Evolutionary conservation across 2,329 filamentous ascomycete species (phyloP), one percentile per base, ranked within the genome.

Genomic region (Ophiostoma quercus): DNA sequence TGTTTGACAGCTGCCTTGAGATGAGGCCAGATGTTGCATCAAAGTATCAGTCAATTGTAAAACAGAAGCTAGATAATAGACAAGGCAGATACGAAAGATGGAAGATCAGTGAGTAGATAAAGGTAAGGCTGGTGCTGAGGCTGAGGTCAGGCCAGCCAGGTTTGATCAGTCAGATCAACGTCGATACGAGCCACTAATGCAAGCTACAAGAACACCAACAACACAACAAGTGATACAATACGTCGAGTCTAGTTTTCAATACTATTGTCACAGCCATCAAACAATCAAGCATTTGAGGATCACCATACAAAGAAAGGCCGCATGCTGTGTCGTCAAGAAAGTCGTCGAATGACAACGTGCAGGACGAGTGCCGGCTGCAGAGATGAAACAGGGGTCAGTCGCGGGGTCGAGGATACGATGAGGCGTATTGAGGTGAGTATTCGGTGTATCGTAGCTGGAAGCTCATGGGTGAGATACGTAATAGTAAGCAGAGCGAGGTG

Each of bases 331-430:
- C 41, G 14, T 12, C 3, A 29, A 29, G 25, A 29, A 29, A 29
- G 66, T 29, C 69, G 57, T 43, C 66, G 69, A 70, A 70, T 70
- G 60, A 25, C 43, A 62, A 67, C 62, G 47, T 41, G 67, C 67
- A 66, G 60, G 60, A 39, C 60, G n/a, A 57, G 66, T 70, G 11
- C 47, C 67, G 60, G 66, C 62, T 70, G 69, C 67, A 68, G 69
- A 68, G 66, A 70, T 70, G 69, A 70, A 68, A 70, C 67, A 68
- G 67, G 66, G 54, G 65, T 29, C n/a, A 25, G 39, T 65, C 62
- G 29, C 16, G 29, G 43, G 43, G 14, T 19, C 6, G 12, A 3
- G 37, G 39, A 41, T 41, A 14, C 39, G 12, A 41, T 41, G 39
- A 34, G 34, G 34, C 34, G 34, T 14, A 39, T 39, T 39, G 37